Base-by-base conservation (phyloP, 108 stramenopile genomes). In the Fistulifera solaris region DNA sequence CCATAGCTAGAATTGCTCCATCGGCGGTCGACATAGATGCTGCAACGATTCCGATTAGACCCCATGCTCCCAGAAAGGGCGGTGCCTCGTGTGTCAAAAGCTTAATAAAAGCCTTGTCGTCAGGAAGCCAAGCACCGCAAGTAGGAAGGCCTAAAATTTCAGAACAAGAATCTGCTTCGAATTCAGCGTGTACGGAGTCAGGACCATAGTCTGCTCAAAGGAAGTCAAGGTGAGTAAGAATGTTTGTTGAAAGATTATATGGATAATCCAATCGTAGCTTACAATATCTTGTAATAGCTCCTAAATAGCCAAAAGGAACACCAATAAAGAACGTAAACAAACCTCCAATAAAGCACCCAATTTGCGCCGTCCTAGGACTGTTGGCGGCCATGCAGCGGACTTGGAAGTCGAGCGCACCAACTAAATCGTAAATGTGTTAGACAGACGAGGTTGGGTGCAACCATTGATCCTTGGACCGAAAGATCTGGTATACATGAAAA, bases 1-100 rank as follows among this genome's bases (percentile, higher is more conserved):
- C 78, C 79, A 89, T 83, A 39, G 88, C 88, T 17, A 89, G 68
- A 39, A 89, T 83, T 4, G 83, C 88, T 21, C 88, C 88, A 58
- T 76, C 75, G 4, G 67, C 74, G 15, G 88, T 85, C 17, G 71
- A 74, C 88, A 89, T 89, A 24, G 65, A 68, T 1, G 88, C 88
- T 12, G 88, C 77, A 42, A 80, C 71, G 48, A 89, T 83, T 48
- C 79, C 88, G 28, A 89, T 54, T 0, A 89, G 67, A 46, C 80
- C 73, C 88, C 84, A 89, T 39, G 49, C 74, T 27, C 88, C 88
- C 27, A 85, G 60, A 45, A 77, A 67, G 10, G 65, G 40, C 12
- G 81, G 83, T 19, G 68, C 77, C 56, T 83, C 61, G 44, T 85
- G 64, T 1, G 84, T 79, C 38, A 81, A 42, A 18, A 83, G 58